Conservation (phyloP, 202 grass and related monocot genomes). For the Alloteropsis angusta region DNA sequence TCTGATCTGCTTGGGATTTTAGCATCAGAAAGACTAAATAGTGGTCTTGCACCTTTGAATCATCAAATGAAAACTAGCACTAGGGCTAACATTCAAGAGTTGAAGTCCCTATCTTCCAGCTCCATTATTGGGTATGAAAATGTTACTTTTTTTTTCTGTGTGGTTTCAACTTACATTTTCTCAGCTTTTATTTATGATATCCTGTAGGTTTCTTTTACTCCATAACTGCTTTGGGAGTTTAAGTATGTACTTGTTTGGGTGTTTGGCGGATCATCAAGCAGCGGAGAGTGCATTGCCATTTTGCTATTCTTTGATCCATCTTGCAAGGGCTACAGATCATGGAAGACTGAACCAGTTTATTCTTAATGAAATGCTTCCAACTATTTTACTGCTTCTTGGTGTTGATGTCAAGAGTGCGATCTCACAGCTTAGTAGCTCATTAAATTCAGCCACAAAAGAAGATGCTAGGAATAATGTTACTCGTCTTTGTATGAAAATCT, state of each 20-base stretch:
- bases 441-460: slow-evolving; percentile 30
- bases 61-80: neutral
- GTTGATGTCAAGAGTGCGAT: neutral
- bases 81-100: slow-evolving; percentile 10
- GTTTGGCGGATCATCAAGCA: slow-evolving; percentile 43
- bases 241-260: slow-evolving; percentile 28
- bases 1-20: slow-evolving; percentile 38
- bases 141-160: neutral
- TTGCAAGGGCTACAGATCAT: slow-evolving; percentile 33
- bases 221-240: slow-evolving; percentile 35
- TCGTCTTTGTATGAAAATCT: slow-evolving; percentile 50
- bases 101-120: slow-evolving; percentile 25
- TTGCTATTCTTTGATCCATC: slow-evolving; percentile 37
- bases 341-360: slow-evolving; percentile 43
- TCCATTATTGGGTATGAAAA: slow-evolving; percentile 41
- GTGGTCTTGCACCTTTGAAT: slow-evolving; percentile 1
- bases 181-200: neutral
- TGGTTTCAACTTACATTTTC: neutral
- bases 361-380: slow-evolving; percentile 49
- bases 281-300: slow-evolving; percentile 36
- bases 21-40: slow-evolving; percentile 34
- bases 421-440: slow-evolving; percentile 9
- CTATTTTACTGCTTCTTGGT: slow-evolving; percentile 24
- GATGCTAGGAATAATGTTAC: slow-evolving; percentile 15
- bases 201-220: slow-evolving; percentile 45